Base-by-base conservation (phyloP, 2,329 filamentous ascomycete species). In the Parastagonospora avenae region DNA sequence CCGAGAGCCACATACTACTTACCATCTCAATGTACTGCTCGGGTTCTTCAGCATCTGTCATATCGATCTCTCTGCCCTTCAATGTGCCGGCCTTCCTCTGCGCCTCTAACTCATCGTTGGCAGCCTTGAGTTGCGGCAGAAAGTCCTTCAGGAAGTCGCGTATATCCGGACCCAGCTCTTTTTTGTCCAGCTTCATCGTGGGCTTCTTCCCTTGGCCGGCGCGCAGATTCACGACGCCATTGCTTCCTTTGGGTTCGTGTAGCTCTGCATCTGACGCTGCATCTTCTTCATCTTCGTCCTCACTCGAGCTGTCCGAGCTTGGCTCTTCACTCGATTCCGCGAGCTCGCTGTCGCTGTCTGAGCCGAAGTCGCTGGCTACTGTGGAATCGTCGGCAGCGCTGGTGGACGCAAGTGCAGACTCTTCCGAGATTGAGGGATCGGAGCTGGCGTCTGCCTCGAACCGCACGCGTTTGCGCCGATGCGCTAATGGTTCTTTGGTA, bases 11-110 rank as follows among this genome's bases (percentile, higher is more conserved):
- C 24, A 32, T 35, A 31, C 2, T 27, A 42, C 67, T 51, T 47
- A 74, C 71, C 75, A 76, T 74, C 51, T 77, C 75, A 48, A 76
- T 76, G 41, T 76, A 74, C 31, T 68, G 64, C 30, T 64, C 66
- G 14, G 57, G 55, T 8, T 60, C 55, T 1, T 59, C 60, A 11
- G 64, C 70, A 1, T 66, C 65, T n/a, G 62, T 64, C 37, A 62
- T 65, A 37, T 77, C 73, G 11, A 78, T 72, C 28, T 67, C 65
- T 41, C 66, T 60, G 4, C 67, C 63, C 16, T 61, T 65, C 29
- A 79, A 56, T 16, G 67, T 76, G 2, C 77, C 77, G 0, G 68
- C 70, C 27, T 61, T 61, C 31, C 71, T 69, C 52, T 77, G 73
- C 7, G 55, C 61, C 54, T 78, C 75, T 10, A 80, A 64, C 46